phyloP scores from a whole-genome alignment of 176 grass and related monocot genomes.

The Cenchrus americanus region DNA sequence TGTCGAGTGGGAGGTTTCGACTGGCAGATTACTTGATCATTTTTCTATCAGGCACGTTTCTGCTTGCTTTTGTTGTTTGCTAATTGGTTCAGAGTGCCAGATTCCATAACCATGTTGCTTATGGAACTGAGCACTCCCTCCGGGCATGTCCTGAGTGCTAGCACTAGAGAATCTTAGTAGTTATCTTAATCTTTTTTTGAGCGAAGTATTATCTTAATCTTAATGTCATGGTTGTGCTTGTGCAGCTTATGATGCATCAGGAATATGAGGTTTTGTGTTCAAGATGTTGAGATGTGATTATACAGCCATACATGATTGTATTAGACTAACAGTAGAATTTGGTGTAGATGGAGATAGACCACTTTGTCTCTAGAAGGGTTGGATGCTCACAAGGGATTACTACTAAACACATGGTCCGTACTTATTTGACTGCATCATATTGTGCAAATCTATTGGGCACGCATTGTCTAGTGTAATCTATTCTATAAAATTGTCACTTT shows the following conservation, averaged over 20 bases:
- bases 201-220: too few species aligned
- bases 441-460: neutral
- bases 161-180: too few species aligned
- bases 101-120: neutral
- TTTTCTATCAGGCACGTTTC: constrained; percentile 4
- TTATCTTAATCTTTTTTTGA: too few species aligned
- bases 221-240: too few species aligned
- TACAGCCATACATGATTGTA: neutral
- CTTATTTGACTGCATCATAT: neutral
- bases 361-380: neutral
- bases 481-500: too few species aligned
- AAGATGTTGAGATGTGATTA: neutral
- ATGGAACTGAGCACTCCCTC: neutral
- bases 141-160: neutral
- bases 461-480: neutral
- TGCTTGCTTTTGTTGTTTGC: too few species aligned
- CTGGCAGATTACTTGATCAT: constrained; percentile 23
- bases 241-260: neutral
- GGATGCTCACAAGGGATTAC: neutral
- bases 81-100: neutral
- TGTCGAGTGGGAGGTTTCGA: constrained; percentile 35
- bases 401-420: neutral
- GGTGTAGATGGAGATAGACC: neutral
- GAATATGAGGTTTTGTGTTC: neutral
- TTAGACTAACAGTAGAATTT: neutral